phyloP scores from a whole-genome alignment of 306 rosid species.

The Nissolia schottii region DNA sequence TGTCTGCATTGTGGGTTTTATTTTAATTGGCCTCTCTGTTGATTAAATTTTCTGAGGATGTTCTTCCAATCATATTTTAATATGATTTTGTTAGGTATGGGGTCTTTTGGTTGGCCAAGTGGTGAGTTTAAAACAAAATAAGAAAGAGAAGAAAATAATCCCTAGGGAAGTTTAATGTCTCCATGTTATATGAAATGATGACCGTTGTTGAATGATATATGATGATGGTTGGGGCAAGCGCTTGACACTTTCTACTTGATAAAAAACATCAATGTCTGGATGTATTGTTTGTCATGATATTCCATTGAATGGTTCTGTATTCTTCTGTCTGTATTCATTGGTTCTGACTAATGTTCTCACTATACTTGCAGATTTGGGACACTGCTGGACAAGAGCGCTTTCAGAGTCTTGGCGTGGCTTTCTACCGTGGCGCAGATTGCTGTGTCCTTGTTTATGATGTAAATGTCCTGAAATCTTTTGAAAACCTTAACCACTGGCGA shows the following conservation, averaged over 20 bases:
- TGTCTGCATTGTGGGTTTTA: neutral
- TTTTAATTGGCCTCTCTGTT: neutral
- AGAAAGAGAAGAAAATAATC: neutral
- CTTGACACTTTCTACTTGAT: neutral
- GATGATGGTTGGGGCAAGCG: neutral
- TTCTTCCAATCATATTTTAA: neutral
- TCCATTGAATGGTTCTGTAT: neutral
- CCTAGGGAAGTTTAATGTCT: neutral
- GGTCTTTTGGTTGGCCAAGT: neutral
- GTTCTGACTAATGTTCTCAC: too few relatives aligned
- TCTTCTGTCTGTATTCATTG: constrained; percentile 6
- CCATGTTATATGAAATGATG: neutral
- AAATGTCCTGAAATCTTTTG: constrained; percentile 93
- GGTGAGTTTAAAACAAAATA: neutral
- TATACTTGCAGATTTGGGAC: constrained; percentile 74
- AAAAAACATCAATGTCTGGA: neutral
- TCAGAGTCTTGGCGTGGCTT: constrained; percentile 99
- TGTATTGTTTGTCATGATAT: neutral
- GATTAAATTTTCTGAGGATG: neutral
- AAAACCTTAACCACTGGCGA: constrained; percentile 96
- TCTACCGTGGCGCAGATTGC: constrained; percentile 99
- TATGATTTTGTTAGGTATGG: neutral
- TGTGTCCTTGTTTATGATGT: constrained; percentile 98
- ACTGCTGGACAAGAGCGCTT: constrained; percentile 99
- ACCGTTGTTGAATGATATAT: neutral